These are phyloP conservation scores for Hansenula lynferdii DNA, from an alignment of 1,139 yeast genomes.

Conservation along the genomic window DNA sequence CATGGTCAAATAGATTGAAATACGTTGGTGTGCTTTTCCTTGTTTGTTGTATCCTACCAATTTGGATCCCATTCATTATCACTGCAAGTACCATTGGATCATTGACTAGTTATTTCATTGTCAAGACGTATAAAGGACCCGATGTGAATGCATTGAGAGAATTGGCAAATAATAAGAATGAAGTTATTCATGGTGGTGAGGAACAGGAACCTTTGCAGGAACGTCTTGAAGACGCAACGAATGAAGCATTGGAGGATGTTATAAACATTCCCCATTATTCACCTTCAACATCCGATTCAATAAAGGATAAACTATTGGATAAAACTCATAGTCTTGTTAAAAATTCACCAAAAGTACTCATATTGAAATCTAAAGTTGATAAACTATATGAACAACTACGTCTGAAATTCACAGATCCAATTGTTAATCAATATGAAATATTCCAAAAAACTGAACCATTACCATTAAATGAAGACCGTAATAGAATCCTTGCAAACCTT, in stretches of 20 bases:
- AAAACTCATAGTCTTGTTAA: slow-evolving; percentile 1
- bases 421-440: slow-evolving; percentile 16
- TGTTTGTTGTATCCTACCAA: slow-evolving; percentile 37
- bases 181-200: slow-evolving; percentile 2
- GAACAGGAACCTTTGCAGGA: slow-evolving; percentile 8
- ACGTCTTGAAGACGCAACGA: slow-evolving; percentile 14
- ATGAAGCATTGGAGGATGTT: slow-evolving; percentile 16
- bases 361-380: slow-evolving; percentile 5
- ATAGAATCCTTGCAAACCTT: slow-evolving; percentile 42
- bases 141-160: slow-evolving; percentile 7
- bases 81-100: slow-evolving; percentile 35
- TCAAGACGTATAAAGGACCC: slow-evolving; percentile 13
- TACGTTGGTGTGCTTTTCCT: slow-evolving; percentile 27
- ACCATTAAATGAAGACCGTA: slow-evolving; percentile 38
- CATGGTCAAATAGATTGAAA: slow-evolving; percentile 24
- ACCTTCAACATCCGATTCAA: neutral
- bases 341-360: slow-evolving; percentile 6
- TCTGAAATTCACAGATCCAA: slow-evolving; percentile 12
- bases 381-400: slow-evolving; percentile 8
- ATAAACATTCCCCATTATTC: slow-evolving; percentile 18
- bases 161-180: slow-evolving; percentile 13
- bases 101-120: slow-evolving; percentile 19
- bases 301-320: neutral
- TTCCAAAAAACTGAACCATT: slow-evolving; percentile 24
- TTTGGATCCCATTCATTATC: slow-evolving; percentile 52